Evolutionary conservation across 2,329 filamentous ascomycete genomes (phyloP), one percentile per base, ranked within the genome.

Genomic region (Ophiostoma ulmi): DNA sequence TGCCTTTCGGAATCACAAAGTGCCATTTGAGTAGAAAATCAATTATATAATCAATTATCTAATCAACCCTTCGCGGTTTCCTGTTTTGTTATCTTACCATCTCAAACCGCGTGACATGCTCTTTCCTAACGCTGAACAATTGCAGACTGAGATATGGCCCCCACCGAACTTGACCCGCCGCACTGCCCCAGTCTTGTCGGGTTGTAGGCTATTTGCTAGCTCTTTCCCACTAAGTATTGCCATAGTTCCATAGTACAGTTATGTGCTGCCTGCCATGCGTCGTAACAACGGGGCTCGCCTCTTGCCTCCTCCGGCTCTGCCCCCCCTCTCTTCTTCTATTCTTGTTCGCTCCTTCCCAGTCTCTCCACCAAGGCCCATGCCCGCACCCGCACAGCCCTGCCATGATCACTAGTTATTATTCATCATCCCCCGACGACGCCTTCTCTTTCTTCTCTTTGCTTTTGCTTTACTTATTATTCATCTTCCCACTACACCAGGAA

Each of bases 381-480:
- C 52, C 52, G 52, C 52, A 58, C 22, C 52, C 52, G 52, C 52
- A 58, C 52, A 58, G 52, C 52, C 52, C 52, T 58, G 52, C n/a
- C 52, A 48, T 20, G 20, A 48, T 26, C 52, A 10, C 52, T 58
- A 26, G 11, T 63, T 31, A 26, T 61, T 35, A 63, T 20, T 35
- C 58, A 63, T 63, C 58, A n/a, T 22, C 22, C 44, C 44, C 26
- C 58, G 58, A 63, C 58, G 58, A 63, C 58, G n/a, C 26, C 14
- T 63, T 35, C 58, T 61, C 26, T 35, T 63, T 36, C 58, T 58
- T 36, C 55, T 61, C 41, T 44, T 58, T 58, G n/a, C n/a, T 26
- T 11, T 26, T 58, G 3, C 26, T 35, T 55, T 13, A 7, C 22
- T 26, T 22, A 10, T 17, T 20, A 14, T 20, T 63, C 26, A 22